These are phyloP conservation scores for Populus nigra DNA, from an alignment of 345 rosid genomes.

Conservation along the genomic window DNA sequence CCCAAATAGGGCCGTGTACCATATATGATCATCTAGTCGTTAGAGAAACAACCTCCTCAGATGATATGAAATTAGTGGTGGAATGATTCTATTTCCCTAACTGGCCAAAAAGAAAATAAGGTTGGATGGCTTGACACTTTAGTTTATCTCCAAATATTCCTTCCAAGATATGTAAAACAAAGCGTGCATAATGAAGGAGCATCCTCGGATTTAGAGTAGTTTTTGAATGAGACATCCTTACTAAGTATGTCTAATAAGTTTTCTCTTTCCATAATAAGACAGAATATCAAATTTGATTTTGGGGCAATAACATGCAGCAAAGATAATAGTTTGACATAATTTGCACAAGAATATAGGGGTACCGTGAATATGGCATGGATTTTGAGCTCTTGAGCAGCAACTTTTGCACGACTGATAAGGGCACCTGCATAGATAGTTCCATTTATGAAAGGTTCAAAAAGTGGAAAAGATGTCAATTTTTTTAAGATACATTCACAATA, in stretches of 20 bases:
- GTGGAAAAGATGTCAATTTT: slow-evolving; percentile 8
- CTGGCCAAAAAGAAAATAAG: neutral
- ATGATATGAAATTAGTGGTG: neutral
- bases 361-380: slow-evolving; percentile 96
- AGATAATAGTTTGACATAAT: neutral
- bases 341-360: slow-evolving; percentile 9
- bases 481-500: neutral
- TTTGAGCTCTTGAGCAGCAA: slow-evolving; percentile 91
- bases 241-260: neutral
- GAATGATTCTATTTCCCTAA: neutral
- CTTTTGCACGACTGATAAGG: slow-evolving; percentile 94
- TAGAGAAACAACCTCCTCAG: neutral
- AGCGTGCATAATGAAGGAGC: neutral
- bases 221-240: neutral
- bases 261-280: neutral
- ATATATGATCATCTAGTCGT: neutral
- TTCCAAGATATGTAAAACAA: neutral
- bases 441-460: slow-evolving; percentile 5
- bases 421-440: slow-evolving; percentile 58
- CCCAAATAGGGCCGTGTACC: neutral
- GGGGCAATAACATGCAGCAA: neutral
- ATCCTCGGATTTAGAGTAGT: neutral
- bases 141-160: neutral
- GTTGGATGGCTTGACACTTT: neutral
- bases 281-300: neutral